phyloP scores from a whole-genome alignment of 1,139 yeast species.

The Hanseniaspora gamundiae region DNA sequence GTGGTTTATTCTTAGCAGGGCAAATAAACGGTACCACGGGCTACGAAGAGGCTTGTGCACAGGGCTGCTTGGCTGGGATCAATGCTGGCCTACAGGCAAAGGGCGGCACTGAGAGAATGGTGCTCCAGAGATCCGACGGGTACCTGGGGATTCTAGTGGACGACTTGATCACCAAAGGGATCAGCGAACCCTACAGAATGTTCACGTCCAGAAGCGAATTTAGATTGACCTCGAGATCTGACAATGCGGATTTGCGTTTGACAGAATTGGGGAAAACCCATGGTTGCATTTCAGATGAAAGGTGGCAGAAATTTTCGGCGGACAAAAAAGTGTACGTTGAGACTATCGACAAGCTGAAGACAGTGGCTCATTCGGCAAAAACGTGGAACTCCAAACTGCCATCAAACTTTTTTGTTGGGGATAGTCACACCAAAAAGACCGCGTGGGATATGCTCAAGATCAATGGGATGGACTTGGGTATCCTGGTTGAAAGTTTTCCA shows the following conservation, averaged over 20 bases:
- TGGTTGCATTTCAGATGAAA: slow-evolving; percentile 54
- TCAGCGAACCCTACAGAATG: slow-evolving; percentile 96
- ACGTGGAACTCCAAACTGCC: slow-evolving; percentile 42
- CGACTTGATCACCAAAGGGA: slow-evolving; percentile 90
- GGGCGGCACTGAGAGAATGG: slow-evolving; percentile 28
- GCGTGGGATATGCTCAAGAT: slow-evolving; percentile 46
- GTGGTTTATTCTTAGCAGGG: slow-evolving; percentile 83
- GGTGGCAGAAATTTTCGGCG: slow-evolving; percentile 39
- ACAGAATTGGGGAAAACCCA: slow-evolving; percentile 53
- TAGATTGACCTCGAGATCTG: slow-evolving; percentile 78
- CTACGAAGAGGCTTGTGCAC: slow-evolving; percentile 97
- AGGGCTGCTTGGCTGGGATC: slow-evolving; percentile 90
- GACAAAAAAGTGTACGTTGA: slow-evolving; percentile 38
- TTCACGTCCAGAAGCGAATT: slow-evolving; percentile 94
- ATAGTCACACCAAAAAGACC: slow-evolving; percentile 36
- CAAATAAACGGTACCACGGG: slow-evolving; percentile 99
- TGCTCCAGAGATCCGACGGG: slow-evolving; percentile 66
- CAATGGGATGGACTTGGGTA: slow-evolving; percentile 27
- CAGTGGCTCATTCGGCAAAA: slow-evolving; percentile 37
- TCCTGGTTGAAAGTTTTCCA: slow-evolving; percentile 24
- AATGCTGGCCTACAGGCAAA: slow-evolving; percentile 48
- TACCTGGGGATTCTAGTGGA: slow-evolving; percentile 88
- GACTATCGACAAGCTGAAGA: slow-evolving; percentile 35
- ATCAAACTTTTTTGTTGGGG: slow-evolving; percentile 25
- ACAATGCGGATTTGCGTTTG: slow-evolving; percentile 81